Evolutionary conservation across 768 basidiomycete species (phyloP).

Genomic region (Naganishia kalamii): DNA sequence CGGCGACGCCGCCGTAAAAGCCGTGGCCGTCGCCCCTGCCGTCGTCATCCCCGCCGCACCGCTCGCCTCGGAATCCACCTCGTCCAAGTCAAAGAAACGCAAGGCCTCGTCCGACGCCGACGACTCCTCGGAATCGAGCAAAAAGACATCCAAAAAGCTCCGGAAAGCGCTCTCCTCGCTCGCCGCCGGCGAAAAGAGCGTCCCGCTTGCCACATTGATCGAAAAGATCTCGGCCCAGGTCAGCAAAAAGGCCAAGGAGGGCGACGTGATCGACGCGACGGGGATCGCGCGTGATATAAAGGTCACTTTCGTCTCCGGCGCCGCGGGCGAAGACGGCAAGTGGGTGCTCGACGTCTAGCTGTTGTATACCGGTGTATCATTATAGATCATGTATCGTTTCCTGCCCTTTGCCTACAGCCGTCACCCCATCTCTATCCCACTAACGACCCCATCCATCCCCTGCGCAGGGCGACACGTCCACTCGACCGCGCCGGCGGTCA

Average conservation of each 20-base stretch:
- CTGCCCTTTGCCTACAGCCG: neutral
- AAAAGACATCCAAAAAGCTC: conserved; percentile 20
- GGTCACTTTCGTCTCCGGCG: conserved; percentile 4
- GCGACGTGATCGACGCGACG: conserved; percentile 6
- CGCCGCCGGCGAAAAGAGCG: neutral
- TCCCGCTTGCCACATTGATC: neutral
- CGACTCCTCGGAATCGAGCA: conserved; percentile 9
- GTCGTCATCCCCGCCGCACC: conserved; percentile 4
- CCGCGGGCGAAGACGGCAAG: neutral
- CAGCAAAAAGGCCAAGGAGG: conserved; percentile 3
- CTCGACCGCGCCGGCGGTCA: no score
- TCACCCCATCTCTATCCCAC: no score
- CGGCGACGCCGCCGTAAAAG: neutral
- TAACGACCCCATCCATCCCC: no score
- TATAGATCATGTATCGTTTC: no score
- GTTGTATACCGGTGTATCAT: neutral
- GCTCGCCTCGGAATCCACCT: neutral
- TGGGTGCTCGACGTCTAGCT: conserved; percentile 3
- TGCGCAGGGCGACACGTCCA: no score
- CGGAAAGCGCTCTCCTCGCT: neutral
- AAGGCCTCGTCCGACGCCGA: no score
- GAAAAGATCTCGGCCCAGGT: conserved; percentile 2
- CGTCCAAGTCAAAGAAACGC: no score
- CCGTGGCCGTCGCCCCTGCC: neutral
- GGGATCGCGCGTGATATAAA: conserved; percentile 10